These are phyloP conservation scores for Fusarium sp. DNA, from an alignment of 2,329 filamentous ascomycete species.

Conservation along the genomic window DNA sequence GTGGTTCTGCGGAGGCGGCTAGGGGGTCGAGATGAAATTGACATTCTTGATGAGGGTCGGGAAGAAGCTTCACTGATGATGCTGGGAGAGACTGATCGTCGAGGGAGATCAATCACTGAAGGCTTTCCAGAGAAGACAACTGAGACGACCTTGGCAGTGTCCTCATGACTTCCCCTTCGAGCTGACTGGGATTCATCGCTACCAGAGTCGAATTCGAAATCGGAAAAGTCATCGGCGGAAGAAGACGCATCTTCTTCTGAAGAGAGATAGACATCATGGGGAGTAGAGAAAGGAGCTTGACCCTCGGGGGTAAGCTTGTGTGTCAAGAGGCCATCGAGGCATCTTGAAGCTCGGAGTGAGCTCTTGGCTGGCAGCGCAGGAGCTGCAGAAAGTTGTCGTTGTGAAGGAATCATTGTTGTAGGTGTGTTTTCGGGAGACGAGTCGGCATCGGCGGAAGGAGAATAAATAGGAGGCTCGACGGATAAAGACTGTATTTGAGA, in stretches of 20 bases:
- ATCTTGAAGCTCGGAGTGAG: slow-evolving; percentile 58
- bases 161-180: slow-evolving; percentile 60
- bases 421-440: slow-evolving; percentile 34
- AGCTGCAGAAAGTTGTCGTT: slow-evolving; percentile 42
- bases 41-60: slow-evolving; percentile 38
- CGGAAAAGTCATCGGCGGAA: slow-evolving; percentile 68
- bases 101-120: slow-evolving; percentile 63
- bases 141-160: slow-evolving; percentile 67
- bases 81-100: slow-evolving; percentile 57
- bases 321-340: slow-evolving; percentile 47
- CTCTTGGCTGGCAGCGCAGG: slow-evolving; percentile 64
- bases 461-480: slow-evolving; percentile 42
- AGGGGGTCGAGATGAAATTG: slow-evolving; percentile 30
- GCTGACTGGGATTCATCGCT: slow-evolving; percentile 47
- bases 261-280: slow-evolving; percentile 71
- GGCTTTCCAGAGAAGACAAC: slow-evolving; percentile 70
- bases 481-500: slow-evolving; percentile 44
- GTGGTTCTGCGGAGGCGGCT: slow-evolving; percentile 45
- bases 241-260: slow-evolving; percentile 74
- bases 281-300: slow-evolving; percentile 50
- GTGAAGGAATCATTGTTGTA: slow-evolving; percentile 46
- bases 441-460: slow-evolving; percentile 40
- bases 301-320: slow-evolving; percentile 47
- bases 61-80: slow-evolving; percentile 46
- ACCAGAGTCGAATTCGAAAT: slow-evolving; percentile 62